phyloP scores from a whole-genome alignment of 192 early-diverging fungal species.

The Coemansia sp. region DNA sequence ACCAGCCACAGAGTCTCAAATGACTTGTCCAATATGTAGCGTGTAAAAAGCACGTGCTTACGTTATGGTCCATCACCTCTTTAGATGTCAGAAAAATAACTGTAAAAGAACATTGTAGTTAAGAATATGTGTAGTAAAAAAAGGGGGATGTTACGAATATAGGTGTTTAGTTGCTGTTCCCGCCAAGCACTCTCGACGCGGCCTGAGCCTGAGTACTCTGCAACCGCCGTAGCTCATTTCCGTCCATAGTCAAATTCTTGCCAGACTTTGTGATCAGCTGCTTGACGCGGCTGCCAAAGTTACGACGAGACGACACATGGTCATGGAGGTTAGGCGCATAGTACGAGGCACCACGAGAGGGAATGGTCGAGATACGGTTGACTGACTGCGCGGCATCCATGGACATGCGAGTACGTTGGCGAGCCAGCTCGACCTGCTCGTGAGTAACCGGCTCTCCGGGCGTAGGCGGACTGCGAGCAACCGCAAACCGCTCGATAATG shows the following conservation, averaged over 20 bases:
- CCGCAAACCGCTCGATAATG: slow-evolving; percentile 61
- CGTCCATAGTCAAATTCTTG: slow-evolving; percentile 64
- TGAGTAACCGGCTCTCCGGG: slow-evolving; percentile 34
- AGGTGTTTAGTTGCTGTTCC: slow-evolving; percentile 14
- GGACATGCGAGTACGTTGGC: slow-evolving; percentile 59
- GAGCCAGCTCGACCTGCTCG: slow-evolving; percentile 57
- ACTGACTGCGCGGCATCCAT: slow-evolving; percentile 58
- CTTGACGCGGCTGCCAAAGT: slow-evolving; percentile 58
- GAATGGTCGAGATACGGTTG: slow-evolving; percentile 65
- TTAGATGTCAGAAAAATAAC: too few relatives aligned
- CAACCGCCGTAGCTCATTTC: slow-evolving; percentile 71
- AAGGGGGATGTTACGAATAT: background rate
- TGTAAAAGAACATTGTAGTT: background rate
- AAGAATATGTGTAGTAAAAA: background rate
- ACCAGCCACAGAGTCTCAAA: background rate
- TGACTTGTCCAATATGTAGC: background rate
- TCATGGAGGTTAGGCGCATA: slow-evolving; percentile 64
- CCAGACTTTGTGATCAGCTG: slow-evolving; percentile 57
- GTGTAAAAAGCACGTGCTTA: background rate
- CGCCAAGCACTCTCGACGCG: slow-evolving; percentile 55
- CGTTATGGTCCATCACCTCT: background rate
- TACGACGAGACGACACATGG: slow-evolving; percentile 57
- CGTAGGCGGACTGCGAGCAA: slow-evolving; percentile 24
- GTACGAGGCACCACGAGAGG: slow-evolving; percentile 62
- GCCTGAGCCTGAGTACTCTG: slow-evolving; percentile 72